Evolutionary conservation across 2,329 filamentous ascomycete species (phyloP).

Genomic region (Periconia digitata): DNA sequence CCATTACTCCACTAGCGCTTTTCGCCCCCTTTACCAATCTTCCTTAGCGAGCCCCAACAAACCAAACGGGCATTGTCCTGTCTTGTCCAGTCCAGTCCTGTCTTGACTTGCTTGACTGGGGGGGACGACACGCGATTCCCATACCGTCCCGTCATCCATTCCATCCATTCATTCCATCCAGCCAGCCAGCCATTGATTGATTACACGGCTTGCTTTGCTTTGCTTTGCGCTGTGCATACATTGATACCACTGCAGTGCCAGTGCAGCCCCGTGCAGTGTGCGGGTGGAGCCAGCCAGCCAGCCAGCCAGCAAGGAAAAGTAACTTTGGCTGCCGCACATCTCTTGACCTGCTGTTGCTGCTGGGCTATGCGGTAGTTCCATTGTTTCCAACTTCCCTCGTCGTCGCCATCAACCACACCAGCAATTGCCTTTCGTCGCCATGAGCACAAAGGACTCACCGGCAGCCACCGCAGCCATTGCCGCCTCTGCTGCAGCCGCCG

Average conservation of each 20-base stretch:
- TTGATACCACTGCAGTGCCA: neutral
- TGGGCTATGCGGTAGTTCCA: neutral
- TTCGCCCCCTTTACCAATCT: neutral
- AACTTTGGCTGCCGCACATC: no score
- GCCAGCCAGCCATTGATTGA: no score
- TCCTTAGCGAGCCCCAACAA: constrained; percentile 3
- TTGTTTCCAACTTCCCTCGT: neutral
- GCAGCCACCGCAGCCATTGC: neutral
- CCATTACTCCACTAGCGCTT: neutral
- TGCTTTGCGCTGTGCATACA: no score
- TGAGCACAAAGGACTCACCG: constrained; percentile 31
- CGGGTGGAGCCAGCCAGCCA: neutral
- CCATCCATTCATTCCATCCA: no score
- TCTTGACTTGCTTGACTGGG: neutral
- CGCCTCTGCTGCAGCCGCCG: constrained; percentile 5
- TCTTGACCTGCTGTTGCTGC: no score
- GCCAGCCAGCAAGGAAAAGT: no score
- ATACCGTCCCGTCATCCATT: no score
- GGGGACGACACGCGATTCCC: no score
- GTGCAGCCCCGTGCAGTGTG: neutral
- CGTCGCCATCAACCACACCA: neutral
- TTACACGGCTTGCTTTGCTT: no score
- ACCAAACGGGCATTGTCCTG: constrained; percentile 1
- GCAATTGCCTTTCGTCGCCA: constrained; percentile 14
- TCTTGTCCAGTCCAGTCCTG: neutral